phyloP scores from a whole-genome alignment of 202 grass and related monocot genomes.

The Dendrocalamus latiflorus region DNA sequence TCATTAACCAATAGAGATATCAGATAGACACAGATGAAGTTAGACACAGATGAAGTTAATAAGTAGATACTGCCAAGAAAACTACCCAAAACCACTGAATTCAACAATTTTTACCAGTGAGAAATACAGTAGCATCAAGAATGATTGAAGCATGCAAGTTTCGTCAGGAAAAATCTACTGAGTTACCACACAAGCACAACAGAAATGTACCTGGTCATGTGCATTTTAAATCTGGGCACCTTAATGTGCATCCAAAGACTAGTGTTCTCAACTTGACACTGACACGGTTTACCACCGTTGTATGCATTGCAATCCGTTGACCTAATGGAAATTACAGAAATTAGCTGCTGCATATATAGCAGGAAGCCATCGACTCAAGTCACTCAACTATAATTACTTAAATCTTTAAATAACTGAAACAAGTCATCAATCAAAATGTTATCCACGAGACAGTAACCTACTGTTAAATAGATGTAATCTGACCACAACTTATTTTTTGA shows the following conservation, averaged over 20 bases:
- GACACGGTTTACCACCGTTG: neutral
- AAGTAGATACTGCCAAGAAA: neutral
- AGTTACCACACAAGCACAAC: conserved; percentile 10
- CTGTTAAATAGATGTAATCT: neutral
- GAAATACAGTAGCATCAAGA: too few species aligned
- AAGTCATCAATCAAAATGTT: conserved; percentile 3
- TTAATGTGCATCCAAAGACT: conserved; percentile 6
- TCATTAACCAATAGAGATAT: neutral
- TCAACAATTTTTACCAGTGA: too few species aligned
- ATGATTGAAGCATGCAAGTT: conserved; percentile 7
- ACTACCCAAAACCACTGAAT: too few species aligned
- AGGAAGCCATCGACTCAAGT: neutral
- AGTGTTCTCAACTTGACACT: conserved; percentile 1
- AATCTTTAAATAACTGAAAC: neutral
- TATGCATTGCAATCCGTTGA: neutral
- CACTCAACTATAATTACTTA: neutral
- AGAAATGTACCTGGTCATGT: conserved; percentile 11
- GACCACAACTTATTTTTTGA: neutral
- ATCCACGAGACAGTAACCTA: neutral
- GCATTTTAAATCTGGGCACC: neutral
- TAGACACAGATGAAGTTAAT: too few species aligned
- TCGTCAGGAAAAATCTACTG: neutral
- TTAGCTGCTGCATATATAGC: neutral
- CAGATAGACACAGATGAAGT: neutral
- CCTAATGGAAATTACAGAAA: conserved; percentile 17